Base-by-base conservation (phyloP, 805 yeast genomes). In the Myxozyma mucilagina region DNA sequence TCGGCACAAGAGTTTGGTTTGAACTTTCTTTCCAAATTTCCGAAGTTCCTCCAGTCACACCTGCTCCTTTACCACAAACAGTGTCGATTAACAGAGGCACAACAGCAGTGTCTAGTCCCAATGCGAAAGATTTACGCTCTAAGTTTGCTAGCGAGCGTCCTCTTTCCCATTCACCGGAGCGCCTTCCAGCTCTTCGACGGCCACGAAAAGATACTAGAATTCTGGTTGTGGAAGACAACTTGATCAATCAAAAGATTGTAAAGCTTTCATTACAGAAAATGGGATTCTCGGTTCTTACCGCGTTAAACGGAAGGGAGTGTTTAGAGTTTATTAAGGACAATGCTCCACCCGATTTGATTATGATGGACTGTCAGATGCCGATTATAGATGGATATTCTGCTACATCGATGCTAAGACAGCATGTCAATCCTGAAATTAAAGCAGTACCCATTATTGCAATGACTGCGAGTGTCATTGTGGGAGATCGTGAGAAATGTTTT, bases 381-480 rank as follows among this genome's bases (percentile, higher is more conserved):
- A 64, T 63, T 1, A 56, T 65, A 36, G 68, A 70, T 52, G 75
- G 75, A 1, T 59, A 72, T 32, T 67, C 66, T 24, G 71, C 75
- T 10, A 70, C 75, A 0, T 65, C 64, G 34, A 50, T 59, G 43
- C 41, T 59, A 8, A 42, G 63, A 29, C 53, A 53, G 35, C 54
- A 61, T 31, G 48, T 14, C 13, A 48, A 36, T 59, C 38, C 50
- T 9, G 60, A 24, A 8, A 49, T 63, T 16, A 82, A 82, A 66
- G 77, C 89, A 59, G 83, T 87, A 1, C 91, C 91, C 36, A 85
- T 86, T 63, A 85, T 86, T 72, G 90, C 90, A 3, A 76, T 87
- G 64, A 87, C 91, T 1, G 91, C 91, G 0, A 90, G 86, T 73
- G 91, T 90, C 0, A 87, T 86, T 90, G 78, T 85, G 76, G 91